These are phyloP conservation scores for Syzygium aromaticum DNA, from an alignment of 345 rosid genomes.

Conservation along the genomic window DNA sequence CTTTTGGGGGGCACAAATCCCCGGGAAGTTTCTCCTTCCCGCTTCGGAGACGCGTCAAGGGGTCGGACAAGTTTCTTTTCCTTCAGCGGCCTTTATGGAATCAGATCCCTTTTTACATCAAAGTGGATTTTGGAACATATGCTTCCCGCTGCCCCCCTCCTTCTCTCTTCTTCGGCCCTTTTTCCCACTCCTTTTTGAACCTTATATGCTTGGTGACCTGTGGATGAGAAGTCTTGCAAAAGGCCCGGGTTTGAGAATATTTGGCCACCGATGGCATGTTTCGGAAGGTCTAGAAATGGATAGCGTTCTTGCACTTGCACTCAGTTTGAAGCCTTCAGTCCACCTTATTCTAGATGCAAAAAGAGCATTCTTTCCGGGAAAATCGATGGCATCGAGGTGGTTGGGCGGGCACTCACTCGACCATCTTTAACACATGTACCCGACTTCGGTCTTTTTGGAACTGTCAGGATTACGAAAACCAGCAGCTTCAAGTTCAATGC, in stretches of 20 bases:
- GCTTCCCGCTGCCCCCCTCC: not conserved
- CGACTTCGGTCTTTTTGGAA: not conserved
- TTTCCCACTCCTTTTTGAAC: not conserved
- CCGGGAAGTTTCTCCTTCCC: constrained; percentile 21
- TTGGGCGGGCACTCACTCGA: not conserved
- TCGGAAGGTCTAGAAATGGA: not conserved
- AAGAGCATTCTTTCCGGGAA: not conserved
- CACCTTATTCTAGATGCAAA: not conserved
- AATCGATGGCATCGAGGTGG: not conserved
- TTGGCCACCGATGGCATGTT: not conserved
- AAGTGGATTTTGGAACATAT: constrained; percentile 3
- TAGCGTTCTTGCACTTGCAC: not conserved
- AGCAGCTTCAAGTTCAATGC: not conserved
- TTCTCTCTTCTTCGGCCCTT: not conserved
- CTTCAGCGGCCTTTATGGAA: constrained; percentile 7
- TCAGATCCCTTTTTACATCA: constrained; percentile 19
- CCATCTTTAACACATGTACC: not conserved
- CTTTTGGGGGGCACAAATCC: constrained; percentile 20
- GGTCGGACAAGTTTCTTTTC: not conserved
- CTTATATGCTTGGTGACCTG: not conserved
- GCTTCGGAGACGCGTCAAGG: not conserved
- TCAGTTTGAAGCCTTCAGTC: not conserved
- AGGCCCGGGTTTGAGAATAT: not conserved
- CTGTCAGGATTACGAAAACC: not conserved
- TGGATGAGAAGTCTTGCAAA: not conserved